Conservation (phyloP, 1,139 yeast genomes). For the Debaryomyces udenii region DNA sequence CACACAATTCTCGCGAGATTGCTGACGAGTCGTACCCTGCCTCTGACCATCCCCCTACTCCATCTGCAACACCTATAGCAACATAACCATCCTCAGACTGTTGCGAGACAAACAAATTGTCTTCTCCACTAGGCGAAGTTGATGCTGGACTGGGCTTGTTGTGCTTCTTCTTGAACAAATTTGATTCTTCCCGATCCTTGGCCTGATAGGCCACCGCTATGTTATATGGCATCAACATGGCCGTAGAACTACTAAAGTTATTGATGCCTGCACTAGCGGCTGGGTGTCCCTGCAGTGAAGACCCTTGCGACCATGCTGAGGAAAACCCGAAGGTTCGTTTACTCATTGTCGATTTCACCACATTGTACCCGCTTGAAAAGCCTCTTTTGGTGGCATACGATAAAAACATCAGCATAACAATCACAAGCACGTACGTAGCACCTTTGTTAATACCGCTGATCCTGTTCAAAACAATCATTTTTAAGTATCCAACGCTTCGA, state of each 20-base stretch:
- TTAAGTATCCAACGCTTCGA: background rate
- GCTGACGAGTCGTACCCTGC: slow-evolving; percentile 89
- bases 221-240: slow-evolving; percentile 39
- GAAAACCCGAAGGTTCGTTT: slow-evolving; percentile 22
- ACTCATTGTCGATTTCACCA: slow-evolving; percentile 13
- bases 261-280: slow-evolving; percentile 21
- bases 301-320: slow-evolving; percentile 23
- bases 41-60: slow-evolving; percentile 97
- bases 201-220: slow-evolving; percentile 75
- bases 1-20: slow-evolving; percentile 70
- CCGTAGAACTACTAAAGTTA: slow-evolving; percentile 15
- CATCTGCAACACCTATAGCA: slow-evolving; percentile 92
- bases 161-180: slow-evolving; percentile 41
- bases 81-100: slow-evolving; percentile 48
- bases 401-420: slow-evolving; percentile 34
- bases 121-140: slow-evolving; percentile 81
- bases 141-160: slow-evolving; percentile 38
- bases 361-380: slow-evolving; percentile 14
- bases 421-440: slow-evolving; percentile 21
- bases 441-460: slow-evolving; percentile 1
- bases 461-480: slow-evolving; percentile 4
- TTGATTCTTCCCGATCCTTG: slow-evolving; percentile 59
- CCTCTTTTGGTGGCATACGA: slow-evolving; percentile 31
- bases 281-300: slow-evolving; percentile 17
- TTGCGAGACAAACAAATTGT: slow-evolving; percentile 67